Evolutionary conservation across 495 filamentous ascomycete species (phyloP), one percentile per base, ranked within the genome.

Genomic region (Penicillium cataractarum): DNA sequence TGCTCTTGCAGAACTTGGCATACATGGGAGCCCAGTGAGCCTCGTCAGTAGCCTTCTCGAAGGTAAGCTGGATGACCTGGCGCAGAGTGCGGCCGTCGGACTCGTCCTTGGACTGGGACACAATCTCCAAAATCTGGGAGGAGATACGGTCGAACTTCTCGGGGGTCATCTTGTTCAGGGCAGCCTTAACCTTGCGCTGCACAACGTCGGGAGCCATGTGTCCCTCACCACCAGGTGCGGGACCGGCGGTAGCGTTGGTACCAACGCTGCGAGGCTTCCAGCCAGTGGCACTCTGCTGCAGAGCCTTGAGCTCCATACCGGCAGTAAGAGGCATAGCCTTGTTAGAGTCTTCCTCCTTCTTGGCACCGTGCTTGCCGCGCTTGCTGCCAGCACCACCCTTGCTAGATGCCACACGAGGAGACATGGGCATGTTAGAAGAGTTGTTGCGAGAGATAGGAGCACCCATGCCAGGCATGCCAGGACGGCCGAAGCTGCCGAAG

Each of bases 11-110:
- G 86, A 99, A 99, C 77, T 92, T 96, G 70, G 95, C 96, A 72
- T 98, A 98, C 92, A 98, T 99, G 19, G 91, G 91, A 33, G 95
- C 93, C 96, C 96, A 99, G 77, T 97, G 94, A 64, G 93, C 92
- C 75, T 99, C 95, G 75, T 99, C 95, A 29, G 92, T 97, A 66
- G 95, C 95, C 81, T 99, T 99, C 81, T 98, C 95, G 70, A 99
- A 99, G 4, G 93, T 97, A 57, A 99, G 90, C 72, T 97, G 93
- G 69, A 99, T 99, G 72, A 98, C 93, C 75, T 99, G 95, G 67
- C 95, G 90, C 55, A 99, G 83, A 2, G 96, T 98, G 19, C 95
- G 89, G 39, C 95, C 95, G 72, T 99, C 96, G 6, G 84, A 84
- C 81, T 99, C 95, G 70, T 94, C 89, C 83, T 96, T 97, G 33